A percentile compares a stretch with the other conserved stretches of the same genome.
phyloP scores from a whole-genome alignment of 768 basidiomycete species.

The Saitozyma podzolica region DNA sequence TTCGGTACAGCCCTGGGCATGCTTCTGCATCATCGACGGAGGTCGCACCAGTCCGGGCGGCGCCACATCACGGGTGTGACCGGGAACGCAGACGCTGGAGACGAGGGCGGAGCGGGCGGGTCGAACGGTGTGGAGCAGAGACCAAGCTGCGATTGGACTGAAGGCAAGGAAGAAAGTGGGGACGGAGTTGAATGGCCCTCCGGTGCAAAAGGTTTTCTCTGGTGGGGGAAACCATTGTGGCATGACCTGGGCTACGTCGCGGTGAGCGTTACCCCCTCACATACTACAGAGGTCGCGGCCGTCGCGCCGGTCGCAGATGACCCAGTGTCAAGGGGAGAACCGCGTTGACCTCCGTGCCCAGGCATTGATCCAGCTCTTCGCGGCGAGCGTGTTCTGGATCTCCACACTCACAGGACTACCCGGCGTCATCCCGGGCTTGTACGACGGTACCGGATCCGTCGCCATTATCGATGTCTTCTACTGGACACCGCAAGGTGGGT shows the following conservation, averaged over 20 bases:
- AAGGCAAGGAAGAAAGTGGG: background rate
- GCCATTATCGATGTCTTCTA: constrained; percentile 59
- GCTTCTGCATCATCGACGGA: constrained; percentile 23
- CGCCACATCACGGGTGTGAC: background rate
- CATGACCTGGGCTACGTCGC: constrained; percentile 49
- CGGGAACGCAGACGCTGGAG: background rate
- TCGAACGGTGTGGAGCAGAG: background rate
- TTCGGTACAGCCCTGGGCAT: constrained; percentile 31
- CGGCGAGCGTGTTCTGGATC: constrained; percentile 67
- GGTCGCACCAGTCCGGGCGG: background rate
- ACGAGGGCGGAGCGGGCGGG: background rate
- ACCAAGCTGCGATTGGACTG: background rate
- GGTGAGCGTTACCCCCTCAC: constrained; percentile 22
- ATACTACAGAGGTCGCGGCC: no score
- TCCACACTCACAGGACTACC: constrained; percentile 55
- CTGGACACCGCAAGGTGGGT: constrained; percentile 61
- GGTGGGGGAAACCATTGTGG: constrained; percentile 49
- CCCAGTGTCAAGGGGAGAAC: no score
- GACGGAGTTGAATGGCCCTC: background rate
- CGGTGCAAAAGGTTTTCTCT: constrained; percentile 24
- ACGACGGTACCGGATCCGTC: constrained; percentile 16
- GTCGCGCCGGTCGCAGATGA: no score
- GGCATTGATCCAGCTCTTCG: constrained; percentile 60
- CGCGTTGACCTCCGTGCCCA: constrained; percentile 43
- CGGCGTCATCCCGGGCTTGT: constrained; percentile 54